A percentile compares a stretch with the other conserved stretches of the same genome.
Conservation (phyloP, 371 early-diverging fungal species). For the Lichtheimia ornata region DNA sequence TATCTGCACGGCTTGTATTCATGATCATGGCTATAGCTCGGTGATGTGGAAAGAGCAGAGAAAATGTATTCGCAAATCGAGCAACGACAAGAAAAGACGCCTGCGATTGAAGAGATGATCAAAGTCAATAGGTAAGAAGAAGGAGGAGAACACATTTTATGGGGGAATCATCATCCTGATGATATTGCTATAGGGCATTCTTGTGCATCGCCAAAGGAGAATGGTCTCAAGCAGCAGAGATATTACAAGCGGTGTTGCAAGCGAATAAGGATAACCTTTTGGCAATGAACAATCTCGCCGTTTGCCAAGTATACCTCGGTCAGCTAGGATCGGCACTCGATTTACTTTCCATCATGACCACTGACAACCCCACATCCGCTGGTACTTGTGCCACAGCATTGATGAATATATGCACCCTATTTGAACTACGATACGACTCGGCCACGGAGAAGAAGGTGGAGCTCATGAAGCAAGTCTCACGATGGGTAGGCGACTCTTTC, state of each 20-base stretch:
- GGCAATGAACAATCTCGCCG: conserved; percentile 60
- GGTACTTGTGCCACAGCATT: conserved; percentile 59
- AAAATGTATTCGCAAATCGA: conserved; percentile 42
- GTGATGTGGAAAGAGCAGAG: conserved; percentile 48
- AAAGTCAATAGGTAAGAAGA: conserved; percentile 43
- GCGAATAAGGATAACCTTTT: conserved; percentile 53
- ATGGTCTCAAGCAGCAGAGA: conserved; percentile 51
- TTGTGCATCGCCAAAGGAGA: conserved; percentile 54
- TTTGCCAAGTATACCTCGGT: conserved; percentile 61
- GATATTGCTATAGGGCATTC: conserved; percentile 32
- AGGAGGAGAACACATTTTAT: not conserved
- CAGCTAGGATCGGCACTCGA: conserved; percentile 43
- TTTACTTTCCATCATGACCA: conserved; percentile 26
- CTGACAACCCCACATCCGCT: conserved; percentile 41
- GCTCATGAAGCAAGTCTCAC: conserved; percentile 54
- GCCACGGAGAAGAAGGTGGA: conserved; percentile 50
- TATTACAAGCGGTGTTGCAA: conserved; percentile 44
- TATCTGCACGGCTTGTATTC: not conserved
- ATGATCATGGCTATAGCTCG: conserved; percentile 28
- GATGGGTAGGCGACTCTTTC: conserved; percentile 66
- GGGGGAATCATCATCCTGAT: not conserved
- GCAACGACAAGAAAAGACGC: conserved; percentile 12
- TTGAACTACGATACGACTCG: conserved; percentile 58
- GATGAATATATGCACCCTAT: conserved; percentile 62
- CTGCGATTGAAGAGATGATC: conserved; percentile 37